Conservation (phyloP, 352 stramenopile species). For the Bremia lactucae region DNA sequence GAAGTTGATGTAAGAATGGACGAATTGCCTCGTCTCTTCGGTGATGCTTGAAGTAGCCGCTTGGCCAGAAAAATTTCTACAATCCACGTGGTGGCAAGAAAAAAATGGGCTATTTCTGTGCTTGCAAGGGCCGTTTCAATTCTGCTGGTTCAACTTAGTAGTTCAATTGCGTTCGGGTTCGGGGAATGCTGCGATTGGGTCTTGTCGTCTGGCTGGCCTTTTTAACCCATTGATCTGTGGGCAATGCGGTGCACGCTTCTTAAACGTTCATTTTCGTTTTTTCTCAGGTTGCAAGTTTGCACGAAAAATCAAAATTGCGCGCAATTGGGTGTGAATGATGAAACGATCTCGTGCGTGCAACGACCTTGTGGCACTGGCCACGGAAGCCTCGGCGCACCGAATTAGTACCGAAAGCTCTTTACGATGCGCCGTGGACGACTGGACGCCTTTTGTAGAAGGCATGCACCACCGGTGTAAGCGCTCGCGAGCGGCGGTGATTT, state of each 20-base stretch:
- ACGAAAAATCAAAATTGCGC: constrained; percentile 1
- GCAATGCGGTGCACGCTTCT: constrained; percentile 7
- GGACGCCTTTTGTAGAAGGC: constrained; percentile 8
- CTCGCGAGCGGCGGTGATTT: constrained; percentile 10
- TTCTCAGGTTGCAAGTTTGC: constrained; percentile 9
- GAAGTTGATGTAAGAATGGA: too few species aligned
- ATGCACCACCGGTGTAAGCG: constrained; percentile 17
- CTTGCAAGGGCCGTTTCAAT: constrained; percentile 12
- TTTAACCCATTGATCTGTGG: constrained; percentile 4
- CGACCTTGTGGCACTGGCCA: constrained; percentile 45
- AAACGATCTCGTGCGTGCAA: constrained; percentile 64
- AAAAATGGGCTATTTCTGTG: too few species aligned
- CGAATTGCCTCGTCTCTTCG: too few species aligned
- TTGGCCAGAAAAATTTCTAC: too few species aligned
- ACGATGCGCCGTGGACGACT: constrained; percentile 1
- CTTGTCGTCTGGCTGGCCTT: constrained; percentile 2
- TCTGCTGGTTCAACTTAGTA: constrained; percentile 24
- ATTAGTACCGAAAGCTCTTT: constrained; percentile 1
- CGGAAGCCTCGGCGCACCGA: constrained; percentile 8
- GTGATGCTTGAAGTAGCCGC: too few species aligned
- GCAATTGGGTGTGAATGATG: constrained; percentile 20
- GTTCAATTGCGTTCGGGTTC: constrained; percentile 18
- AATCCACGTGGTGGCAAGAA: too few species aligned
- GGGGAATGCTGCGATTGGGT: constrained; percentile 7
- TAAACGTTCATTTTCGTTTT: constrained; percentile 20